A percentile compares a stretch with the other conserved stretches of the same genome.
Conservation (phyloP, 2,329 filamentous ascomycete genomes). For the Aspergillus spinulosporus region DNA sequence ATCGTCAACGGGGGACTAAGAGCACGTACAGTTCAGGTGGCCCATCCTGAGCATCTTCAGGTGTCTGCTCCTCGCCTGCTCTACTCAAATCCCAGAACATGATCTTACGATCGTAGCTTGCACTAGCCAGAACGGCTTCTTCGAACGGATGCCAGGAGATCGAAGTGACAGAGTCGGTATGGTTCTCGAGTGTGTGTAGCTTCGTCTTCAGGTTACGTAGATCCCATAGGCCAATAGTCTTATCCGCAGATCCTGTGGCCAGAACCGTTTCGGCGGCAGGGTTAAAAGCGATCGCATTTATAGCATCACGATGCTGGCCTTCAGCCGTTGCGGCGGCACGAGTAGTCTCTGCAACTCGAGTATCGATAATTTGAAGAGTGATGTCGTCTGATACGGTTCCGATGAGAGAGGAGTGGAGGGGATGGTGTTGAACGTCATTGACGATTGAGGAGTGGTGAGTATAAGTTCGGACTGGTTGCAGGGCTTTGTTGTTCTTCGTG, state of each 20-base stretch:
- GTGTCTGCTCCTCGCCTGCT: constrained; percentile 89
- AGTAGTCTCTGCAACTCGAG: constrained; percentile 66
- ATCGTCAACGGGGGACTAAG: no score
- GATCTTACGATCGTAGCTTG: constrained; percentile 87
- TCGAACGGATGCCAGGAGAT: constrained; percentile 94
- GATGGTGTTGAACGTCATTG: constrained; percentile 96
- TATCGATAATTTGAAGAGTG: constrained; percentile 87
- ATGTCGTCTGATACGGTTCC: constrained; percentile 94
- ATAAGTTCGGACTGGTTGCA: constrained; percentile 73
- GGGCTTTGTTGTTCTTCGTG: constrained; percentile 65
- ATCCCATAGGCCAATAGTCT: constrained; percentile 94
- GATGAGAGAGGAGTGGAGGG: constrained; percentile 78
- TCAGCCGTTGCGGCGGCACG: constrained; percentile 68
- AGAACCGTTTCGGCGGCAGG: constrained; percentile 85
- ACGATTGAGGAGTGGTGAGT: constrained; percentile 88
- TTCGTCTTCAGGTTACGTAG: constrained; percentile 86
- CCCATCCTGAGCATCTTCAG: constrained; percentile 92
- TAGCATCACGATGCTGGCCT: constrained; percentile 82
- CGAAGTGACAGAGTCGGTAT: constrained; percentile 86
- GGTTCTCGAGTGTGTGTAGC: constrained; percentile 84
- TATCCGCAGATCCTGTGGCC: constrained; percentile 91
- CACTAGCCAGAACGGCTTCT: constrained; percentile 82
- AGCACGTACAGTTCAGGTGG: constrained; percentile 81
- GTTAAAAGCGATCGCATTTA: constrained; percentile 96
- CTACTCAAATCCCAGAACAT: constrained; percentile 95